phyloP scores from a whole-genome alignment of 352 stramenopile genomes.

The Phytophthora hybrid region DNA sequence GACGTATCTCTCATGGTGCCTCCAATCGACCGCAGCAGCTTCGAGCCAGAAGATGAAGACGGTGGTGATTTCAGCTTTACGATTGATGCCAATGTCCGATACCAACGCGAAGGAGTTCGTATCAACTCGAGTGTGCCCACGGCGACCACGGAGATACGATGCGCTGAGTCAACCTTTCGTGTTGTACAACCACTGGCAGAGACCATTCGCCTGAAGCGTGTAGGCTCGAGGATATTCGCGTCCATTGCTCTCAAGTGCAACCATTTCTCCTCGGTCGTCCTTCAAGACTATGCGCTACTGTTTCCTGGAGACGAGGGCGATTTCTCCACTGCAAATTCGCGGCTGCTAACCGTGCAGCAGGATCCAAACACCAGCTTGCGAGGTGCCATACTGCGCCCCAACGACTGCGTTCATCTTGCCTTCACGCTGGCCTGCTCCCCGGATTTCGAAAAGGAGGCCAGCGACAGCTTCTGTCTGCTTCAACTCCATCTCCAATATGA shows the following conservation, averaged over 20 bases:
- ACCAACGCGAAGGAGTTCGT: conserved; percentile 23
- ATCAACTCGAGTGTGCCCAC: conserved; percentile 15
- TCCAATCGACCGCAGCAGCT: conserved; percentile 13
- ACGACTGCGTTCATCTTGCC: conserved; percentile 45
- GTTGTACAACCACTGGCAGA: conserved; percentile 47
- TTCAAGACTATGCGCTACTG: conserved; percentile 48
- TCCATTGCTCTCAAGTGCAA: conserved; percentile 57
- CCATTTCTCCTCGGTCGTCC: conserved; percentile 26
- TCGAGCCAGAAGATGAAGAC: conserved; percentile 8
- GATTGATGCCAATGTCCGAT: conserved; percentile 39
- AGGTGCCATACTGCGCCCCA: conserved; percentile 38
- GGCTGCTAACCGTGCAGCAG: conserved; percentile 26
- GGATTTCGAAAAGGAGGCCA: conserved; percentile 23
- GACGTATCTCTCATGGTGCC: conserved; percentile 34
- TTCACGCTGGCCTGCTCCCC: conserved; percentile 45
- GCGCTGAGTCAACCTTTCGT: conserved; percentile 39
- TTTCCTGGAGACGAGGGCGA: conserved; percentile 5
- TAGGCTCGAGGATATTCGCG: conserved; percentile 37
- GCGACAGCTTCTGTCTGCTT: conserved; percentile 25
- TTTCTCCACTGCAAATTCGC: neutral
- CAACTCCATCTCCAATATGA: conserved; percentile 28
- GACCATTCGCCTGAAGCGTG: conserved; percentile 48
- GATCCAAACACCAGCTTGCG: conserved; percentile 53
- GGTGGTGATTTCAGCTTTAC: conserved; percentile 6
- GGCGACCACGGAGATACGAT: conserved; percentile 34